Evolutionary conservation across 345 rosid genomes (phyloP).

Genomic region (Moricandia arvensis): DNA sequence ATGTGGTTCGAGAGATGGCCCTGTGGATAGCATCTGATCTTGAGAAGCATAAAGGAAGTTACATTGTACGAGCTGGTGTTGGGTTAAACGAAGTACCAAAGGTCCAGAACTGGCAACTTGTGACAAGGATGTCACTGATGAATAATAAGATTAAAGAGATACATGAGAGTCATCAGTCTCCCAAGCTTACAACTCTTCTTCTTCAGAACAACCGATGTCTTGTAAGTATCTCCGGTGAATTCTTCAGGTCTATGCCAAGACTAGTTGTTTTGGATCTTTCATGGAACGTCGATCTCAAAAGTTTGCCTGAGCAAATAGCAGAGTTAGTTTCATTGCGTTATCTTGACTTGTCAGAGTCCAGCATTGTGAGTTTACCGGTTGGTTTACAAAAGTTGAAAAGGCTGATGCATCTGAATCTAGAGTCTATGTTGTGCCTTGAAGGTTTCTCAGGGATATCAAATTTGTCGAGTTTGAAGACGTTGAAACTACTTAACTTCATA

Average conservation of each 20-base stretch:
- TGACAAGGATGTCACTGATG: slow-evolving; percentile 31
- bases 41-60: neutral
- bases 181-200: slow-evolving; percentile 32
- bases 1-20: slow-evolving; percentile 8
- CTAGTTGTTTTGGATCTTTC: slow-evolving; percentile 42
- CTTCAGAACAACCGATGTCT: slow-evolving; percentile 2
- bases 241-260: slow-evolving; percentile 30
- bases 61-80: neutral
- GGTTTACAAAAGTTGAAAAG: neutral
- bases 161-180: neutral
- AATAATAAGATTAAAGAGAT: slow-evolving; percentile 17
- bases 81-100: neutral
- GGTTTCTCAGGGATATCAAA: neutral
- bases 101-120: neutral
- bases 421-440: neutral
- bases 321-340: slow-evolving; percentile 12
- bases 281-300: neutral
- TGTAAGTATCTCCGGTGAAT: slow-evolving; percentile 10
- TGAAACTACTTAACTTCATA: neutral
- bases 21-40: slow-evolving; percentile 2
- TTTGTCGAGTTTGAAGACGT: neutral
- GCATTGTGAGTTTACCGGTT: neutral
- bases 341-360: slow-evolving; percentile 15
- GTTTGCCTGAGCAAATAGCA: slow-evolving; percentile 21
- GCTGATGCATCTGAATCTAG: slow-evolving; percentile 16